These are phyloP conservation scores for Tagetes erecta DNA, from an alignment of 129 eudicot species.

Conservation along the genomic window DNA sequence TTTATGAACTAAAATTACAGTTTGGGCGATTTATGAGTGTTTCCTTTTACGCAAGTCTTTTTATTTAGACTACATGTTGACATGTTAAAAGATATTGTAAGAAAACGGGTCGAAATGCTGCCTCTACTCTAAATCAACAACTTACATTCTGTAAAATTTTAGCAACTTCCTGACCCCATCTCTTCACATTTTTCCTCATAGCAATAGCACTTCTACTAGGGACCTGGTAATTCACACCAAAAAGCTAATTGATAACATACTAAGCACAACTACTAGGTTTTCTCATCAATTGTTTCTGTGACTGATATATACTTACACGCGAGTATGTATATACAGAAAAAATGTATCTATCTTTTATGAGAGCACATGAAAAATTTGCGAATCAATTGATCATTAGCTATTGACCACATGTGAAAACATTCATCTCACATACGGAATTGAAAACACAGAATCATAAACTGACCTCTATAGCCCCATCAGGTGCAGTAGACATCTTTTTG, in stretches of 20 bases:
- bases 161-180: conserved; percentile 56
- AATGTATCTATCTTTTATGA: background rate
- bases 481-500: conserved; percentile 26
- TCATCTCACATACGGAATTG: conserved; percentile 11
- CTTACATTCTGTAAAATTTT: conserved; percentile 44
- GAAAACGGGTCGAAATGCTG: background rate
- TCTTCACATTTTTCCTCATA: conserved; percentile 58
- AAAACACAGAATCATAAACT: background rate
- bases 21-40: too few relatives aligned
- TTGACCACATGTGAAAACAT: conserved; percentile 1
- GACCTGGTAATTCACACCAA: conserved; percentile 37
- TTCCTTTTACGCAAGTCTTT: background rate
- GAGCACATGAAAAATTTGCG: background rate
- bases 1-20: too few relatives aligned
- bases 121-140: background rate
- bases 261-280: background rate
- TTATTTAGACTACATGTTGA: background rate
- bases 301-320: too few relatives aligned
- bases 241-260: conserved; percentile 3
- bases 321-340: too few relatives aligned
- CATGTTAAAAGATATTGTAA: background rate
- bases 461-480: conserved; percentile 59
- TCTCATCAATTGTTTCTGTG: too few relatives aligned
- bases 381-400: background rate
- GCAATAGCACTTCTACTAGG: conserved; percentile 77